Conservation (phyloP, 2,329 filamentous ascomycete species). For the Thelonectria rubi region DNA sequence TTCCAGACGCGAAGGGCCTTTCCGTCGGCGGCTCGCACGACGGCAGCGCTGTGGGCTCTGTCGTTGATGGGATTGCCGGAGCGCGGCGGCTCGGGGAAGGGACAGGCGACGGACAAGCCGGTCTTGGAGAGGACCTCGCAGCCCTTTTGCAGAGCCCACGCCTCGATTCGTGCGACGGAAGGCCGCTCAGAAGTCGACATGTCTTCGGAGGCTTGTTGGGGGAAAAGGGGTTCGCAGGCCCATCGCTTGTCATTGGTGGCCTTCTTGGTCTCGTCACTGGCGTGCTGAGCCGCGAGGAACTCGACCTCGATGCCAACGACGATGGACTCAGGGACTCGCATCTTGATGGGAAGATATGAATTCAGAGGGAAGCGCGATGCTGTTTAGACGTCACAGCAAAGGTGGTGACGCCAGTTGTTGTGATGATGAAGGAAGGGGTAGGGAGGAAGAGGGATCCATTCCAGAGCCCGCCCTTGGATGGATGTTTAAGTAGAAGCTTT, state of each 20-base stretch:
- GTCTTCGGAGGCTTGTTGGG: constrained; percentile 16
- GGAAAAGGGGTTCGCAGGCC: constrained; percentile 22
- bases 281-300: constrained; percentile 38
- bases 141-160: constrained; percentile 29
- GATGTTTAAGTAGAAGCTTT: neutral
- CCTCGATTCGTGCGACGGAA: constrained; percentile 3
- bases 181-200: neutral
- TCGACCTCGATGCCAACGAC: constrained; percentile 42
- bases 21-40: constrained; percentile 24
- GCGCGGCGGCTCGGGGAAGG: constrained; percentile 4
- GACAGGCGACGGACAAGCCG: constrained; percentile 34
- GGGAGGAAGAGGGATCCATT: too few species aligned
- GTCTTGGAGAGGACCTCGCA: constrained; percentile 33
- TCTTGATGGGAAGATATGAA: neutral
- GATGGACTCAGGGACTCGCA: constrained; percentile 9
- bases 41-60: constrained; percentile 14
- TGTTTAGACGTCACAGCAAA: neutral
- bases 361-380: neutral
- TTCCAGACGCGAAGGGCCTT: constrained; percentile 36
- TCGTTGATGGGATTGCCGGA: constrained; percentile 17
- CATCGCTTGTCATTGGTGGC: constrained; percentile 23
- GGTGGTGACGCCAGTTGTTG: too few species aligned
- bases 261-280: constrained; percentile 6
- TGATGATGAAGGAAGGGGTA: too few species aligned
- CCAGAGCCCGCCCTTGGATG: neutral